Evolutionary conservation across 176 grass and related monocot species (phyloP), one percentile per base, ranked within the genome.

Genomic region (Aegilops tauschii): DNA sequence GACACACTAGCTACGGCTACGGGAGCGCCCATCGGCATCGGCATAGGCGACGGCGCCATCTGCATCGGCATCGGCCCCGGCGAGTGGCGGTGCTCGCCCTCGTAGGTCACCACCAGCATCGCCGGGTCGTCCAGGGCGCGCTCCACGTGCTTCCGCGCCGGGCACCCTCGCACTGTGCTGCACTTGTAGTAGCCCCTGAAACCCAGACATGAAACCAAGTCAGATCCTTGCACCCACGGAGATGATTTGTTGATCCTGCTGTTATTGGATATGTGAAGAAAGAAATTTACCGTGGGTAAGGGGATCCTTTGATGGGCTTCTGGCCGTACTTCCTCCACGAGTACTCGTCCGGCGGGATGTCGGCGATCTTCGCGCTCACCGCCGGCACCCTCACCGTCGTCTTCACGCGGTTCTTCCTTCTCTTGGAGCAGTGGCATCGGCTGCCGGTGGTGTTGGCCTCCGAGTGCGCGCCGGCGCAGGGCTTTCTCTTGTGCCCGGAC

Each of bases 251-350:
- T 25, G 23, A 25, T 25, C 23, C 23, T 25, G 23, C 23, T 25
- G 23, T 25, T 25, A 25, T 25, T 25, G 23, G 23, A 25, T 25
- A 25, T 25, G 23, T 3, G 54, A 59, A 1, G 54, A 9, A 31
- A 13, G 13, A 9, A n/a, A 56, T 65, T 78, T 91, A 98, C 96
- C 96, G 82, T 4, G 94, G 96, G 76, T 93, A 92, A 12, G 96
- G 96, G 65, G 96, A 98, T 31, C 96, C 96, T 56, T 98, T 98
- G 94, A 98, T 98, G 64, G 96, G 96, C 80, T 98, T 98, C 84
- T 98, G 96, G 14, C 96, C 96, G 79, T 98, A 98, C 86, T 98
- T 98, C 76, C 96, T 86, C 96, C 96, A 98, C 3, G 96, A 98
- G 86, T 91, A 96, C 76, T 98, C 94, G 83, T 98, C 96, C 73